Base-by-base conservation (phyloP, 108 stramenopile genomes). In the Discostella stelligeroides region DNA sequence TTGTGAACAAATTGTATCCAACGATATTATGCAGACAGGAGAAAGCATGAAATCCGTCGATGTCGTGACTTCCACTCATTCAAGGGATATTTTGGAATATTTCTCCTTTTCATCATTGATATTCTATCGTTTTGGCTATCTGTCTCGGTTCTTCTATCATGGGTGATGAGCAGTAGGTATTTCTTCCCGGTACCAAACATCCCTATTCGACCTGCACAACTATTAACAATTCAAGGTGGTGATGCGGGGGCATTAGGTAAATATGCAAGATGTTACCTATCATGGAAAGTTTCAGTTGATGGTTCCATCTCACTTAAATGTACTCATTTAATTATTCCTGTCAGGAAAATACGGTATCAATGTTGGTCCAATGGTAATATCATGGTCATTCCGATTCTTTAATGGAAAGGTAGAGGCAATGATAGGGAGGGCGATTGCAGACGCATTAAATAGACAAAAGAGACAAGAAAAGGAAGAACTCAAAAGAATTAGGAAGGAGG, bases 351-450 rank as follows among this genome's bases (percentile, higher is more conserved):
- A 91, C 67, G 91, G 94, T 0, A 78, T 95, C 27, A 95, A 95
- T 59, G 65, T 92, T 28, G 94, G 85, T n/a, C 89, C 94, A 4
- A 95, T 95, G 91, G 76, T 84, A 7, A 66, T 92, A 2, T 82
- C 90, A 0, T 92, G 94, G 91, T 66, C 56, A 18, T 85, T 95
- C 39, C 81, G 91, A 15, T 95, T 88, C 66, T 41, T 86, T 2
- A 75, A 82, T 29, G 72, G 72, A 7, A 78, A 61, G 70, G 56
- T 92, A 18, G 87, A 95, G 70, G 57, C 30, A 25, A 88, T 76
- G 72, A 90, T 88, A 5, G 94, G 91, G 4, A 67, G 61, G 17
- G 86, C 87, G 7, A 66, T 95, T 72, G 66, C 84, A 4, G 24
- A 56, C 13, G 90, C 90, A 6, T 74, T 85, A 27, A 75, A 86